Evolutionary conservation across 1,284 basidiomycete genomes (phyloP).

Genomic region (Hemileia vastatrix): DNA sequence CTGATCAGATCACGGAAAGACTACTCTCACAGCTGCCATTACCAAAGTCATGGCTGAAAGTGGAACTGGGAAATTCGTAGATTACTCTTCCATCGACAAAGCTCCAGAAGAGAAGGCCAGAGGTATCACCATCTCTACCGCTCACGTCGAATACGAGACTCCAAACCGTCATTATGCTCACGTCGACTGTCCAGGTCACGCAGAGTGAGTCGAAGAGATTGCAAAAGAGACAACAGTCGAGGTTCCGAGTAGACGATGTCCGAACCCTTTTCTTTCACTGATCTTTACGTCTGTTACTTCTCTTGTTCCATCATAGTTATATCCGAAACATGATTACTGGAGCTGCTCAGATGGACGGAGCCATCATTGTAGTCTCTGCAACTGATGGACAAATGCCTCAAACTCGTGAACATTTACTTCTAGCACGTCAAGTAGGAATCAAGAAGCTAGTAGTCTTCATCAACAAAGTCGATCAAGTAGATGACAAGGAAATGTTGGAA

Average conservation of each 20-base stretch:
- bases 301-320: too few species aligned
- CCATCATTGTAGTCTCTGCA: conserved; percentile 70
- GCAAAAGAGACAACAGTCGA: too few species aligned
- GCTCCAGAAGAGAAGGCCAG: conserved; percentile 99
- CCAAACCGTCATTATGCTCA: conserved; percentile 87
- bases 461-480: conserved; percentile 96
- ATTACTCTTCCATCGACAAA: conserved; percentile 97
- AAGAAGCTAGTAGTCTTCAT: conserved; percentile 98
- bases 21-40: conserved; percentile 93
- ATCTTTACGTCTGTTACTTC: too few species aligned
- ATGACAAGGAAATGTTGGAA: conserved; percentile 96
- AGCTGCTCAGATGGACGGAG: conserved; percentile 87
- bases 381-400: conserved; percentile 99
- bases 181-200: conserved; percentile 80
- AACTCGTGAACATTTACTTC: conserved; percentile 91
- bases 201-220: too few species aligned
- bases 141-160: conserved; percentile 96
- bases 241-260: too few species aligned
- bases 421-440: conserved; percentile 96
- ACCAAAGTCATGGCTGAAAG: conserved; percentile 84
- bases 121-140: conserved; percentile 83
- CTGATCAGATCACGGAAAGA: conserved; percentile 55
- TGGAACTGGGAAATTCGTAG: conserved; percentile 80
- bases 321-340: conserved; percentile 99
- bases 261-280: too few species aligned